Base-by-base conservation (phyloP, 176 grass and related monocot species). In the Tillandsia leiboldiana region DNA sequence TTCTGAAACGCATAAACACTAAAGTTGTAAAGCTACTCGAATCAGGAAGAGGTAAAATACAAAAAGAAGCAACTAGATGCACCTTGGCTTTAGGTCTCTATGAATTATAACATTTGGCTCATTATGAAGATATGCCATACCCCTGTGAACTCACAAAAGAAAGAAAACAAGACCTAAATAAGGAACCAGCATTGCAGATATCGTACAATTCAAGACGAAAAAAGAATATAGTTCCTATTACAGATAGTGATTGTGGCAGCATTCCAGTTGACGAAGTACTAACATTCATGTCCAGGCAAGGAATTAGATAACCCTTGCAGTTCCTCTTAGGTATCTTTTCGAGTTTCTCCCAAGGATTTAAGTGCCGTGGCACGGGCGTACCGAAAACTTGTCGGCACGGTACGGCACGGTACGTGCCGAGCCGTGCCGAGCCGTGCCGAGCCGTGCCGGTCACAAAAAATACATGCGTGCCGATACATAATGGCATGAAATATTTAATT, bases 71-170 rank as follows among this genome's bases (percentile, higher is more conserved):
- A 66, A 87, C 9, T 33, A 14, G 51, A 66, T 13, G 61, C 18
- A 90, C 95, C 95, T 99, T 82, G 95, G 95, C 64, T 99, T 99
- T 67, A 99, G 82, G 72, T 99, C 95, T 74, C 95, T 70, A 26
- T 99, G 95, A 70, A 99, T 93, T 54, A 99, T 80, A 78, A 99
- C 95, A 81, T 99, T 99, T 72, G 95, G 95, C 70, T 99, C 95
- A 49, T 90, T 99, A 80, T 99, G 95, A 72, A 99, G 85, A 86
- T 93, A 99, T 26, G 95, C 90, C 95, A 99, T 99, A 70, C 95
- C 95, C 78, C 95, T 99, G 80, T 66, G 67, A 53, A 76, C 67
- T 61, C 5, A 80, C 24, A 72, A 64, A 24, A 79, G 61, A 48
- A 72, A 63, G 78, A 67, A 2, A 68, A 69, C n/a, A 13, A 7